phyloP scores from a whole-genome alignment of 2,329 filamentous ascomycete genomes.

The Elsinoe perseae region DNA sequence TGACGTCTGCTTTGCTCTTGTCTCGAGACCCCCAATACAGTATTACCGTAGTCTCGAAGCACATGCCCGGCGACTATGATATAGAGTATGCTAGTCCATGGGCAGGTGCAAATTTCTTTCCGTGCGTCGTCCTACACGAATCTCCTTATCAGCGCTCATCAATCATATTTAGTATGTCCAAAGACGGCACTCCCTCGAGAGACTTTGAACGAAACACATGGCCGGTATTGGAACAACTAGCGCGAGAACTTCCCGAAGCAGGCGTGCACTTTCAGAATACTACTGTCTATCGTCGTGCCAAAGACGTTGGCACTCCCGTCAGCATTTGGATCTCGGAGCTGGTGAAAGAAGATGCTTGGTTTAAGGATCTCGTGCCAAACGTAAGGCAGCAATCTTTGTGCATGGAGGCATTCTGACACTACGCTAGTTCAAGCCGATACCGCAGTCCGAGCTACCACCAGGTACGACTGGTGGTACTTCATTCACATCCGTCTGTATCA shows the following conservation, averaged over 20 bases:
- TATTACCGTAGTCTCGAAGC: constrained; percentile 70
- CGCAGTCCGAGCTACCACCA: constrained; percentile 41
- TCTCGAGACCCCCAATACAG: constrained; percentile 49
- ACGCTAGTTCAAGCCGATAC: constrained; percentile 28
- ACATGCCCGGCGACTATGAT: constrained; percentile 91
- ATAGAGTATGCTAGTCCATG: constrained; percentile 62
- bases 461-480: constrained; percentile 64
- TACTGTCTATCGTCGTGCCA: constrained; percentile 50
- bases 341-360: constrained; percentile 62
- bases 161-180: constrained; percentile 20
- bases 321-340: constrained; percentile 60
- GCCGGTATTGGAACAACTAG: constrained; percentile 37
- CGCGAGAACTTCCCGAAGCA: constrained; percentile 61
- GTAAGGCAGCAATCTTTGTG: constrained; percentile 33
- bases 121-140: neutral
- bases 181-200: constrained; percentile 33
- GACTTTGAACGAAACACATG: constrained; percentile 39
- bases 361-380: constrained; percentile 61
- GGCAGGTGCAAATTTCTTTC: constrained; percentile 14
- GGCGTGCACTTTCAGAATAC: constrained; percentile 69
- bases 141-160: neutral
- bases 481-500: constrained; percentile 86
- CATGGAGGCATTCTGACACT: constrained; percentile 6
- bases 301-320: constrained; percentile 50
- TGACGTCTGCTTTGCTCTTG: constrained; percentile 57